phyloP scores from a whole-genome alignment of 179 eudicot species.

The Vitellaria paradoxa region DNA sequence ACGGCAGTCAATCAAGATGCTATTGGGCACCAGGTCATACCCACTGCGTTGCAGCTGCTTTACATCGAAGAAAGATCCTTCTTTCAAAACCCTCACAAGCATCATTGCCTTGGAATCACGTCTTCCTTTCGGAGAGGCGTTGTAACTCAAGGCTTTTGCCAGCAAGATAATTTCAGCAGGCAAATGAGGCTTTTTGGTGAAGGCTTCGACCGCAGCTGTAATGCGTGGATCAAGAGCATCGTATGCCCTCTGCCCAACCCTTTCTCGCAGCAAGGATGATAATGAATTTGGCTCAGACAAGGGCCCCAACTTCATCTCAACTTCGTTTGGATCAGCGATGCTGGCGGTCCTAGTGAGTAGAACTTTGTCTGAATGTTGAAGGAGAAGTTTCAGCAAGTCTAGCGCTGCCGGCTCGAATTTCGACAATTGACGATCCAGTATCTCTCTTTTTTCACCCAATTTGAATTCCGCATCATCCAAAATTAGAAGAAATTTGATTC shows the following conservation, averaged over 20 bases:
- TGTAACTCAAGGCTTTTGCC: constrained; percentile 23
- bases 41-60: constrained; percentile 7
- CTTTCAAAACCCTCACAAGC: background rate
- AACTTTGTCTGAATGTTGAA: too few relatives aligned
- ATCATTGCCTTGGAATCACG: too few relatives aligned
- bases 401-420: too few relatives aligned
- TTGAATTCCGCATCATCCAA: too few relatives aligned
- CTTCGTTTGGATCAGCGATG: too few relatives aligned
- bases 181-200: background rate
- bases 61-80: constrained; percentile 1
- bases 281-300: background rate
- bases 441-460: too few relatives aligned
- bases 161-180: constrained; percentile 16
- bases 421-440: too few relatives aligned
- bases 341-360: too few relatives aligned
- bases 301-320: background rate
- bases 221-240: background rate
- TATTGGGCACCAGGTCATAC: constrained; percentile 12
- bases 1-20: constrained; percentile 18
- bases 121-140: too few relatives aligned
- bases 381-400: too few relatives aligned
- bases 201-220: background rate
- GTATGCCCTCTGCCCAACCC: background rate
- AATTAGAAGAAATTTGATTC: too few relatives aligned
- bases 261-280: constrained; percentile 1